phyloP scores from a whole-genome alignment of 192 early-diverging fungal species.

The Coemansia sp. region DNA sequence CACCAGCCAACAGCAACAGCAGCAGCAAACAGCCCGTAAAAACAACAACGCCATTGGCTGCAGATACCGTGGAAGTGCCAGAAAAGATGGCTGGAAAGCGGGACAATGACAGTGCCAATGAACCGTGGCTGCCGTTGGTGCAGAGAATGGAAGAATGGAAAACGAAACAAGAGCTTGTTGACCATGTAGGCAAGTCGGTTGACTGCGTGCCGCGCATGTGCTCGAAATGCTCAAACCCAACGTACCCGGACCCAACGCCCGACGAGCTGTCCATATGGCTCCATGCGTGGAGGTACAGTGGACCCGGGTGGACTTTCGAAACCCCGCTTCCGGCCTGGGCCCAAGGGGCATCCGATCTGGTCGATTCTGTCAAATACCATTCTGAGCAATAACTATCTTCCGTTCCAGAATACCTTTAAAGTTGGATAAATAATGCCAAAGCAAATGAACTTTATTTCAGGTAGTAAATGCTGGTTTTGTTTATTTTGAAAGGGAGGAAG shows the following conservation, averaged over 20 bases:
- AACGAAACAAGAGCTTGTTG: conserved; percentile 25
- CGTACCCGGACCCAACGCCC: conserved; percentile 66
- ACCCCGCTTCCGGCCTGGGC: conserved; percentile 84
- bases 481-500: no score
- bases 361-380: conserved; percentile 37
- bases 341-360: conserved; percentile 47
- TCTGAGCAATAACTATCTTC: background rate
- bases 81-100: conserved; percentile 21
- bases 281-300: conserved; percentile 84
- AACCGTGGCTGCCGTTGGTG: conserved; percentile 25
- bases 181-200: conserved; percentile 15
- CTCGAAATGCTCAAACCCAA: conserved; percentile 58
- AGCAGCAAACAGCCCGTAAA: no score
- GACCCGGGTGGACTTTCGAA: conserved; percentile 73
- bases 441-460: no score
- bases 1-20: conserved; percentile 1
- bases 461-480: no score
- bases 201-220: conserved; percentile 49
- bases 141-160: conserved; percentile 43
- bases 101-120: conserved; percentile 15
- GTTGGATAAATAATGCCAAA: background rate
- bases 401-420: background rate
- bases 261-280: conserved; percentile 85
- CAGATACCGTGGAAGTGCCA: background rate
- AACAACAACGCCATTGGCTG: background rate